phyloP scores from a whole-genome alignment of 805 yeast genomes.

The Maudiozyma barnettii region DNA sequence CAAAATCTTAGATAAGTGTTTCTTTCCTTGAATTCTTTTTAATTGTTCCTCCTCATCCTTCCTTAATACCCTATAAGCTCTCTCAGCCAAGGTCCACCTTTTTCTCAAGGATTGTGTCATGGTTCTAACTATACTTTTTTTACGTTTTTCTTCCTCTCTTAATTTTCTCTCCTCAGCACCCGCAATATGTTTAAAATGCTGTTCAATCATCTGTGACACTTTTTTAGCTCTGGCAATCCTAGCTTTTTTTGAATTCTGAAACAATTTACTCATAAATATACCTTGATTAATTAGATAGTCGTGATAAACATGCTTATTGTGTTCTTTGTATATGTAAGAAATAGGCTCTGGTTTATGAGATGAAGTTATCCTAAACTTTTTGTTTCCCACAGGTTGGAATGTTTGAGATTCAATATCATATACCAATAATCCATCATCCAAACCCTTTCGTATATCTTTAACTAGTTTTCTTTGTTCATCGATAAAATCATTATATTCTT shows the following conservation, averaged over 20 bases:
- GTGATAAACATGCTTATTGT: constrained; percentile 41
- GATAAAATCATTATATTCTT: constrained; percentile 54
- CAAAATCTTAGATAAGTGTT: constrained; percentile 76
- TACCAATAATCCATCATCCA: constrained; percentile 34
- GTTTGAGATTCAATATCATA: constrained; percentile 34
- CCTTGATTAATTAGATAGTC: constrained; percentile 78
- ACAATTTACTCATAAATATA: constrained; percentile 54
- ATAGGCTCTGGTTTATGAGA: constrained; percentile 42
- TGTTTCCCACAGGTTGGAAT: constrained; percentile 38
- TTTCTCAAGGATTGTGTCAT: constrained; percentile 79
- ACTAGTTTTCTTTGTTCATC: constrained; percentile 41
- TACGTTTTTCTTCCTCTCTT: constrained; percentile 64
- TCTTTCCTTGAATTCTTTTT: constrained; percentile 72
- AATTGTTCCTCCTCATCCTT: constrained; percentile 71
- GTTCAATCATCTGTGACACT: constrained; percentile 74
- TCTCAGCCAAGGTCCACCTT: constrained; percentile 85
- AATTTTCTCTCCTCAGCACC: constrained; percentile 82
- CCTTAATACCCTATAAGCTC: constrained; percentile 64
- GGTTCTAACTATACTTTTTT: constrained; percentile 62
- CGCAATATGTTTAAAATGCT: constrained; percentile 72
- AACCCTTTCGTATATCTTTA: constrained; percentile 38
- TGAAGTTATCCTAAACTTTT: constrained; percentile 29
- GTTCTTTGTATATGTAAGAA: constrained; percentile 28
- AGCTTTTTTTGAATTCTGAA: constrained; percentile 53
- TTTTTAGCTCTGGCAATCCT: constrained; percentile 61